Percentiles rank a stretch among this genome's conserved stretches.
These are phyloP conservation scores for Monosporozyma solicola DNA, from an alignment of 805 yeast species.

Conservation along the genomic window DNA sequence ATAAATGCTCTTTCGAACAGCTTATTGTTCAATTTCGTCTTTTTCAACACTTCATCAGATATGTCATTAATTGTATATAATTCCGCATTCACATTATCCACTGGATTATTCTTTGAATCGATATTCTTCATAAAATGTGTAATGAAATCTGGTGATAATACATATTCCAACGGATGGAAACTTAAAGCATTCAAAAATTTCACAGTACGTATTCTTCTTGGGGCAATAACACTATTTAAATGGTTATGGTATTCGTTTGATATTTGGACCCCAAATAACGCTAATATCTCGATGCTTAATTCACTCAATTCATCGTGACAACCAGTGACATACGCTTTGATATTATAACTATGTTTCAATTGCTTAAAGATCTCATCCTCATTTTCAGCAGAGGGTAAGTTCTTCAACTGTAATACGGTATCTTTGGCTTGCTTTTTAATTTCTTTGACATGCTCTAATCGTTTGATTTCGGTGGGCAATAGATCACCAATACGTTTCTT, in stretches of 20 bases:
- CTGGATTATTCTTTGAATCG: conserved; percentile 6
- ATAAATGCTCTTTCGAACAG: conserved; percentile 24
- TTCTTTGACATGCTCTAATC: conserved; percentile 24
- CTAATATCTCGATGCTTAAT: conserved; percentile 36
- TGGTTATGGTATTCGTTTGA: conserved; percentile 16
- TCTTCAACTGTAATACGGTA: conserved; percentile 5
- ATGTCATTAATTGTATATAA: conserved; percentile 30
- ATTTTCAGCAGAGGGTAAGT: conserved; percentile 6
- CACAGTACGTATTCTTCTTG: conserved; percentile 75
- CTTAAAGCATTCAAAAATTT: conserved; percentile 71
- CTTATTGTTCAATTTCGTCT: conserved; percentile 12
- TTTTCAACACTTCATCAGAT: conserved; percentile 17
- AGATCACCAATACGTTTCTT: conserved; percentile 22
- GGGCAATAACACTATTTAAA: conserved; percentile 58
- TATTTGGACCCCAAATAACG: conserved; percentile 50
- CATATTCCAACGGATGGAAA: conserved; percentile 38
- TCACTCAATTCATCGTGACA: conserved; percentile 42
- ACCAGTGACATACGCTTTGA: conserved; percentile 55
- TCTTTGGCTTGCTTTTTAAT: conserved; percentile 19
- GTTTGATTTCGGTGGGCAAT: conserved; percentile 35
- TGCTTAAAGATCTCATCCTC: conserved; percentile 15
- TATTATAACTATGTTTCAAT: conserved; percentile 22
- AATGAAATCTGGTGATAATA: conserved; percentile 48
- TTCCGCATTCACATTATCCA: conserved; percentile 10
- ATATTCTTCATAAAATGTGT: conserved; percentile 35